phyloP scores from a whole-genome alignment of 768 basidiomycete species.

The Wakefieldia striispora region DNA sequence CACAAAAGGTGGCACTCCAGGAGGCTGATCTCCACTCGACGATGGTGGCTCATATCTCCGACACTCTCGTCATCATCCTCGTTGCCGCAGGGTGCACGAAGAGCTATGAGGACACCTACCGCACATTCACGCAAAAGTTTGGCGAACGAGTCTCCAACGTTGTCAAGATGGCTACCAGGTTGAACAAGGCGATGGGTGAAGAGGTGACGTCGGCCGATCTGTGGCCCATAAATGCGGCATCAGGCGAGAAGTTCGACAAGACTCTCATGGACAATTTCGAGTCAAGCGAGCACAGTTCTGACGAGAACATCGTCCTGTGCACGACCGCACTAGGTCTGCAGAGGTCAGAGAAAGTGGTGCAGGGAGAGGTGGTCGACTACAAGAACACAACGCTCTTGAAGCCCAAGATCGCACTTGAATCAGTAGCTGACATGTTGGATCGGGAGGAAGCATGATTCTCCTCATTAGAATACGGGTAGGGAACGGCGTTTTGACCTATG shows the following conservation, averaged over 20 bases:
- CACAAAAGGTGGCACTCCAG: conserved; percentile 32
- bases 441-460: conserved; percentile 22
- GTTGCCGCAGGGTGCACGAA: conserved; percentile 39
- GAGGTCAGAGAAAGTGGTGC: conserved; percentile 34
- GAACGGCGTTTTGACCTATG: conserved; percentile 7
- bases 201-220: conserved; percentile 57
- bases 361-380: conserved; percentile 46
- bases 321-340: conserved; percentile 57
- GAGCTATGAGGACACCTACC: conserved; percentile 31
- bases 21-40: conserved; percentile 32
- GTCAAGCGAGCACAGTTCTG: conserved; percentile 9
- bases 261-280: conserved; percentile 48
- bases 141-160: conserved; percentile 35
- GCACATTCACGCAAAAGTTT: conserved; percentile 32
- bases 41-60: conserved; percentile 44
- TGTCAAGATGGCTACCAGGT: conserved; percentile 30
- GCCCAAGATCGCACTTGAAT: conserved; percentile 53
- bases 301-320: conserved; percentile 41
- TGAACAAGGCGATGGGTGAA: conserved; percentile 53
- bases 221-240: conserved; percentile 45
- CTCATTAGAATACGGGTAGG: neutral
- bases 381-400: conserved; percentile 47
- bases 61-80: conserved; percentile 43
- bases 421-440: conserved; percentile 29
- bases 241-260: conserved; percentile 41